Conservation (phyloP, 225 moss, liverwort and hornwort genomes). For the Takakia lepidozioides region DNA sequence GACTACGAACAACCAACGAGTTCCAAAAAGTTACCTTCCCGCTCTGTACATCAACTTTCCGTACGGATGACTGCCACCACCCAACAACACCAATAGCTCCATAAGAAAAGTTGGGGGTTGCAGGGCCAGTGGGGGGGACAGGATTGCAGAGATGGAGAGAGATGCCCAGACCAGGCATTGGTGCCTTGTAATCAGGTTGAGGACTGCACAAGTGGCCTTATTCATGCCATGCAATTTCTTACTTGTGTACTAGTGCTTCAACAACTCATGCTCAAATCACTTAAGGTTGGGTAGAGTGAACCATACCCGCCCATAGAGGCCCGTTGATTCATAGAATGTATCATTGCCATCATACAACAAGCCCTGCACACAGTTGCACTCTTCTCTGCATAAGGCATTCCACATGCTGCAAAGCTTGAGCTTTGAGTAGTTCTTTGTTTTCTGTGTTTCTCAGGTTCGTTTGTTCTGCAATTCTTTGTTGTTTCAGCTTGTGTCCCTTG, state of each 20-base stretch:
- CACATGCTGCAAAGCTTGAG: not conserved
- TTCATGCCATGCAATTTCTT: too few relatives aligned
- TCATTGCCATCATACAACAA: constrained; percentile 77
- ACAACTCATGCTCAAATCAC: too few relatives aligned
- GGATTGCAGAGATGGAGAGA: too few relatives aligned
- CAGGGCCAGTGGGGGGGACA: too few relatives aligned
- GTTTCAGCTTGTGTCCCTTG: not conserved
- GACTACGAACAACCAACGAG: too few relatives aligned
- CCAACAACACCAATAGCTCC: too few relatives aligned
- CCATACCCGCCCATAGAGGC: constrained; percentile 68
- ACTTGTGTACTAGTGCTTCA: too few relatives aligned
- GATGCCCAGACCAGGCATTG: too few relatives aligned
- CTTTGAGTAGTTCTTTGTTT: not conserved
- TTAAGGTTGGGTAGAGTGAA: too few relatives aligned
- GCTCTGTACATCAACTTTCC: constrained; percentile 78
- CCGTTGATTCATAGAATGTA: constrained; percentile 90
- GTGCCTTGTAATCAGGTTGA: too few relatives aligned
- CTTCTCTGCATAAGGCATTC: not conserved
- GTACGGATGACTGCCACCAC: constrained; percentile 76
- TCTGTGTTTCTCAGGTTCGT: not conserved
- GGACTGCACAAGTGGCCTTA: too few relatives aligned
- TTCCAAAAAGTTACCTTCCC: constrained; percentile 98
- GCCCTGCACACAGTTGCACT: constrained; percentile 49
- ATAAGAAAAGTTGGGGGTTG: too few relatives aligned
- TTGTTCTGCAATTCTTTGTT: not conserved